Evolutionary conservation across 192 early-diverging fungal genomes (phyloP).

Genomic region (Dispira parvispora): DNA sequence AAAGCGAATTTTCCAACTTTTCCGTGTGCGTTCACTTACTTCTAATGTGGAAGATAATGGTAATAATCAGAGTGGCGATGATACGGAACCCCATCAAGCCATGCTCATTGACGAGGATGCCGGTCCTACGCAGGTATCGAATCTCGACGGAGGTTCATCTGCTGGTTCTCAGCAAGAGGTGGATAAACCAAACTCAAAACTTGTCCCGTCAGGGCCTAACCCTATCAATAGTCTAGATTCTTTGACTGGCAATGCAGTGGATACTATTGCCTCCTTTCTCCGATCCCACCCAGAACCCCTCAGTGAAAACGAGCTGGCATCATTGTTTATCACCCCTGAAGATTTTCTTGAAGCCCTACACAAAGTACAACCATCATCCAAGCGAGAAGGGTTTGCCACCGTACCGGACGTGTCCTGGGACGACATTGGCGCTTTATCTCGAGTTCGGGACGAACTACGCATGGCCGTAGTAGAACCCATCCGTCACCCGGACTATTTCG

Average conservation of each 20-base stretch:
- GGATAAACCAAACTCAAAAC: too few relatives aligned
- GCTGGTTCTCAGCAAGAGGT: too few relatives aligned
- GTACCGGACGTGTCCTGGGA: constrained; percentile 93
- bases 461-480: constrained; percentile 97
- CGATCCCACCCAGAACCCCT: constrained; percentile 50
- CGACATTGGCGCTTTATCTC: constrained; percentile 79
- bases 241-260: too few relatives aligned
- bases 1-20: constrained; percentile 29
- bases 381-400: constrained; percentile 97
- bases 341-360: constrained; percentile 77
- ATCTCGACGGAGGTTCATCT: neutral
- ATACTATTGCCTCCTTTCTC: constrained; percentile 58
- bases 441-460: constrained; percentile 78
- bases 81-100: neutral
- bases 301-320: constrained; percentile 51
- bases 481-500: constrained; percentile 73
- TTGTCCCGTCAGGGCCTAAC: constrained; percentile 6
- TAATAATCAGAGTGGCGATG: too few relatives aligned
- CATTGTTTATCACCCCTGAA: constrained; percentile 58
- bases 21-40: neutral
- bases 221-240: too few relatives aligned
- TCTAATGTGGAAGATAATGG: constrained; percentile 11
- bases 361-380: constrained; percentile 90
- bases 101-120: neutral
- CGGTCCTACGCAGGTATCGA: neutral